phyloP scores from a whole-genome alignment of 2,329 filamentous ascomycete genomes.

The Chalara sp. region DNA sequence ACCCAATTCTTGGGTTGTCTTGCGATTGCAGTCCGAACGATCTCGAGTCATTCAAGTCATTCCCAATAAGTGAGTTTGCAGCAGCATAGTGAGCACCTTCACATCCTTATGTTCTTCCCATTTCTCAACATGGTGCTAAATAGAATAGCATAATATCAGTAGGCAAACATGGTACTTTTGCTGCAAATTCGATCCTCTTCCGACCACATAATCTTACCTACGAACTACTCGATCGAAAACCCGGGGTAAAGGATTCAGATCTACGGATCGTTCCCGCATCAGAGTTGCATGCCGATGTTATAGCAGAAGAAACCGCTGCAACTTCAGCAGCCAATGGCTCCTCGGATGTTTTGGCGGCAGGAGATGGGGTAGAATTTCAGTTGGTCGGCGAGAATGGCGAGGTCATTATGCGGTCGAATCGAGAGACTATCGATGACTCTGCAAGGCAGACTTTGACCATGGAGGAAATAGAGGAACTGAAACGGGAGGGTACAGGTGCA shows the following conservation, averaged over 20 bases:
- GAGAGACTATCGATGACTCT: conserved; percentile 52
- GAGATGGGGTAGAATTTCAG: conserved; percentile 37
- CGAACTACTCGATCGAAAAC: conserved; percentile 69
- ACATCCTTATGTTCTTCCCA: conserved; percentile 5
- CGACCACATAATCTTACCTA: conserved; percentile 89
- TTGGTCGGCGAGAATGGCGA: conserved; percentile 41
- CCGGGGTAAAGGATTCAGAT: conserved; percentile 57
- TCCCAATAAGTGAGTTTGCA: conserved; percentile 50
- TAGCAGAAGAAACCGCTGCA: conserved; percentile 43
- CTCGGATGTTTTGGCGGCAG: conserved; percentile 32
- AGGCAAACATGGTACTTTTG: conserved; percentile 89
- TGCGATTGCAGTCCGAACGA: conserved; percentile 53
- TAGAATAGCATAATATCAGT: conserved; percentile 68
- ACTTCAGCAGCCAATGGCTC: conserved; percentile 26
- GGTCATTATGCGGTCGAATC: conserved; percentile 49
- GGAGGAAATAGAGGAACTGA: conserved; percentile 65
- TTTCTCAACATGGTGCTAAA: conserved; percentile 1
- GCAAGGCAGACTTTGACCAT: conserved; percentile 69
- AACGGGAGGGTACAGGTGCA: conserved; percentile 66
- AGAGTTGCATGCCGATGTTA: conserved; percentile 78
- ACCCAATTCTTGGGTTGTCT: conserved; percentile 53
- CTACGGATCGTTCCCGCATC: conserved; percentile 73
- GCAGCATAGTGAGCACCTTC: conserved; percentile 15
- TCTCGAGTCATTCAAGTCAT: conserved; percentile 49
- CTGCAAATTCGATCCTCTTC: conserved; percentile 82